phyloP scores from a whole-genome alignment of 2,329 filamentous ascomycete genomes.

The Diaporthe ilicicola region DNA sequence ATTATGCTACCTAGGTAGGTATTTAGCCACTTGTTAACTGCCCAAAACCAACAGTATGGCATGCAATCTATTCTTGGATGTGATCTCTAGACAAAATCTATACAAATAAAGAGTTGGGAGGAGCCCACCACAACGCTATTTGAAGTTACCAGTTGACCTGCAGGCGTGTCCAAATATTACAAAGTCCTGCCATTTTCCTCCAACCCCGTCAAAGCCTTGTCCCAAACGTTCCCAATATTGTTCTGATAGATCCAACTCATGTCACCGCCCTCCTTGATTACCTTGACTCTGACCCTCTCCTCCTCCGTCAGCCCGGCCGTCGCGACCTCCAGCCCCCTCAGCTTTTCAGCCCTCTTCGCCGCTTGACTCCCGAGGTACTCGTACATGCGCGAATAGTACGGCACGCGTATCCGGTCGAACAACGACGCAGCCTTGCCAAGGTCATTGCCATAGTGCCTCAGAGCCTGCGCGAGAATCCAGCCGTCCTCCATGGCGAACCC shows the following conservation, averaged over 20 bases:
- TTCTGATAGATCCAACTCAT: conserved; percentile 36
- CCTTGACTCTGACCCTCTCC: conserved; percentile 31
- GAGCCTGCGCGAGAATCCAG: conserved; percentile 40
- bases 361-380: conserved; percentile 24
- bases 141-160: background rate
- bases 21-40: background rate
- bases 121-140: background rate
- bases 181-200: background rate
- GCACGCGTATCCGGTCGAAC: conserved; percentile 41
- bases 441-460: conserved; percentile 39
- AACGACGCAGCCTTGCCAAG: conserved; percentile 36
- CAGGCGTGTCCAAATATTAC: background rate
- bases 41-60: too few species aligned
- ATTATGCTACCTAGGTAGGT: too few species aligned
- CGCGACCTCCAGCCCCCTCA: conserved; percentile 28
- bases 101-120: background rate
- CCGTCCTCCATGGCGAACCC: conserved; percentile 48
- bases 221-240: conserved; percentile 33
- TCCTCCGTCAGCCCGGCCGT: conserved; percentile 29
- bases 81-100: background rate
- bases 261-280: conserved; percentile 32
- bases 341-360: conserved; percentile 20
- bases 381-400: conserved; percentile 44
- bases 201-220: conserved; percentile 14
- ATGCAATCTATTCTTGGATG: background rate